Base-by-base conservation (phyloP, 73 alveolate species). In the Paramecium pentaurelia region DNA sequence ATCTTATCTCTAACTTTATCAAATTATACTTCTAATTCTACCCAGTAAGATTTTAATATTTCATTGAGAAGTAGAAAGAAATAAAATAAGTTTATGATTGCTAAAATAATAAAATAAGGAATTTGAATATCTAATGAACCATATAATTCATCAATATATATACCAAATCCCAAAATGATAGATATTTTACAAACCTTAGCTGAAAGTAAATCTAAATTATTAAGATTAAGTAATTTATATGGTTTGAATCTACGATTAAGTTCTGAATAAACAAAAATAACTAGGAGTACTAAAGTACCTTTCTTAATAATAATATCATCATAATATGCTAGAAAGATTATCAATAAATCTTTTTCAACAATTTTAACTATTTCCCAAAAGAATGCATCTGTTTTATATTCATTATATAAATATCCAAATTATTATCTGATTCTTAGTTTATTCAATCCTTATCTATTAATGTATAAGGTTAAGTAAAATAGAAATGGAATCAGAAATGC, bases 321-420 rank as follows among this genome's bases (percentile, higher is more conserved):
- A 54, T 54, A 54, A 54, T 54, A 54, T 4, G 70, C 18, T 3
- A 54, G 70, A 54, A 54, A 54, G 34, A 75, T 75, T 3, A 75
- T 75, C 4, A 75, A 9, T 14, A 40, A 37, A 37, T 30, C 88
- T 75, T 45, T 34, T 75, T 34, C 37, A 1, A 75, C 42, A 14
- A 75, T 75, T 75, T 75, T 75, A 14, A 37, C 36, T 7, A 75
- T 40, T 75, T 75, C 88, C 88, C 88, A 75, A 75, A 75, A 75
- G 38, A 9, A 75, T 3, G 60, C 36, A 12, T 25, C n/a, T 37
- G 42, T 37, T 40, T 40, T 75, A 75, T 75, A 75, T 75, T 75
- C 88, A 75, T 75, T 75, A 75, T 75, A 75, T 5, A 75, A 40
- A 37, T 75, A 75, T 32, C 88, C 49, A 75, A 34, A 75, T 36